Conservation (phyloP, 2,329 filamentous ascomycete species). For the Neonectria ditissima region DNA sequence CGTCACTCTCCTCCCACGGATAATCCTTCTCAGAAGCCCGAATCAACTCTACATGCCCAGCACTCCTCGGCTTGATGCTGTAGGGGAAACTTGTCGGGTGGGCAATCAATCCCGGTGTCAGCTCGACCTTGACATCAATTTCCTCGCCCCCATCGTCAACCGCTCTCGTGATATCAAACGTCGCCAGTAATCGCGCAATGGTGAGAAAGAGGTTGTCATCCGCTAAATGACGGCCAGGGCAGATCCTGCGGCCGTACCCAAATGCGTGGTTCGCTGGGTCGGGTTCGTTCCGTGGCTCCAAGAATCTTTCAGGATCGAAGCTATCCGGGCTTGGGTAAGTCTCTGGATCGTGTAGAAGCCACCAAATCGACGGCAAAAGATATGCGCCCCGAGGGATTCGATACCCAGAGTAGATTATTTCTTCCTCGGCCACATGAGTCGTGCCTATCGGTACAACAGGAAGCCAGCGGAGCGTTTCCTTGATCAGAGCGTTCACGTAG, state of each 20-base stretch:
- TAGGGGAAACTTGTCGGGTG: constrained; percentile 32
- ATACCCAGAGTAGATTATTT: constrained; percentile 42
- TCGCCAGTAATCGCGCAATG: constrained; percentile 57
- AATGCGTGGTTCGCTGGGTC: constrained; percentile 48
- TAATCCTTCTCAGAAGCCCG: constrained; percentile 31
- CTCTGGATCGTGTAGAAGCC: constrained; percentile 69
- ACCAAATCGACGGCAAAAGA: constrained; percentile 41
- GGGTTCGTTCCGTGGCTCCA: constrained; percentile 46
- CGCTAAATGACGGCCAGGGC: constrained; percentile 50
- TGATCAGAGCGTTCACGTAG: constrained; percentile 47
- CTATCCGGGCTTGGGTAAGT: constrained; percentile 63
- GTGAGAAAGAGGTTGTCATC: constrained; percentile 49
- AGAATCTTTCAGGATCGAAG: constrained; percentile 51
- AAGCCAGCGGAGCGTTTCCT: constrained; percentile 48
- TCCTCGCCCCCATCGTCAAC: constrained; percentile 34
- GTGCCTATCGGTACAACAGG: constrained; percentile 52
- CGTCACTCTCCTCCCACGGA: constrained; percentile 43
- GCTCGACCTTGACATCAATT: constrained; percentile 33
- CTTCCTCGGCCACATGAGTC: constrained; percentile 52
- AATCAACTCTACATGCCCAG: constrained; percentile 33
- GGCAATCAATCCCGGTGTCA: constrained; percentile 34
- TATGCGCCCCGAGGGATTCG: constrained; percentile 45
- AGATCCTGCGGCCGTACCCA: constrained; percentile 52
- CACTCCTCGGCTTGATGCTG: constrained; percentile 36
- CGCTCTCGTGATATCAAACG: constrained; percentile 55